Conservation (phyloP, 2,329 filamentous ascomycete species). For the Pyrenophora teres region DNA sequence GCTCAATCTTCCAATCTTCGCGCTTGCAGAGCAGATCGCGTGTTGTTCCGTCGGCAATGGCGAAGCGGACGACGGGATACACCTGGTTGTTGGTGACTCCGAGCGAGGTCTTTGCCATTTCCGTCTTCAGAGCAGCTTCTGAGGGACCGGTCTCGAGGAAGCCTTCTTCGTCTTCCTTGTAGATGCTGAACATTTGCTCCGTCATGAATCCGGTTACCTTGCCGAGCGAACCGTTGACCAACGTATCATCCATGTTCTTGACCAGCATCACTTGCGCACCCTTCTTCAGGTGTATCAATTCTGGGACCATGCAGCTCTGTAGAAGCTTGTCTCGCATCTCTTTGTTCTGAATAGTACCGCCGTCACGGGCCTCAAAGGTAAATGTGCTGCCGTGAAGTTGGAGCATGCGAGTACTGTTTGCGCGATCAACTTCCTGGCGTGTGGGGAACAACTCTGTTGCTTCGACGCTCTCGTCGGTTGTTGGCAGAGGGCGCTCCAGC, state of each 20-base stretch:
- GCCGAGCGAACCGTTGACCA: slow-evolving; percentile 93
- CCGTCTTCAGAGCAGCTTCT: slow-evolving; percentile 45
- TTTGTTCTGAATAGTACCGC: slow-evolving; percentile 69
- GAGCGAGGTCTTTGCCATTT: slow-evolving; percentile 54
- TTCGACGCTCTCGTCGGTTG: slow-evolving; percentile 75
- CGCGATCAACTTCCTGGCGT: slow-evolving; percentile 82
- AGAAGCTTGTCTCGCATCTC: slow-evolving; percentile 76
- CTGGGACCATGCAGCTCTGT: slow-evolving; percentile 90
- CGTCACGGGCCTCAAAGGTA: slow-evolving; percentile 75
- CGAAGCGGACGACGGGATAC: slow-evolving; percentile 86
- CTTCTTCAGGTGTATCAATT: slow-evolving; percentile 78
- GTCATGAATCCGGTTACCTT: slow-evolving; percentile 83
- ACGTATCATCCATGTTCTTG: slow-evolving; percentile 92
- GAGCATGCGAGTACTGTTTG: slow-evolving; percentile 76
- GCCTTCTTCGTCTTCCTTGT: slow-evolving; percentile 62
- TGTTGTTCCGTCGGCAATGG: slow-evolving; percentile 74
- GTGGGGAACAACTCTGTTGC: slow-evolving; percentile 95
- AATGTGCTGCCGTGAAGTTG: slow-evolving; percentile 70
- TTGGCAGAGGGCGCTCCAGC: slow-evolving; percentile 65
- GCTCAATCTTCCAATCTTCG: slow-evolving; percentile 94
- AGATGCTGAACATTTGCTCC: slow-evolving; percentile 64
- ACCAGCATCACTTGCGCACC: slow-evolving; percentile 99
- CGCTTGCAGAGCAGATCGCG: slow-evolving; percentile 80
- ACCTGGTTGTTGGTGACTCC: slow-evolving; percentile 59
- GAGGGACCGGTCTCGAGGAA: slow-evolving; percentile 57